Evolutionary conservation across 1,139 yeast genomes (phyloP).

Genomic region (Kodamaea anthophila): DNA sequence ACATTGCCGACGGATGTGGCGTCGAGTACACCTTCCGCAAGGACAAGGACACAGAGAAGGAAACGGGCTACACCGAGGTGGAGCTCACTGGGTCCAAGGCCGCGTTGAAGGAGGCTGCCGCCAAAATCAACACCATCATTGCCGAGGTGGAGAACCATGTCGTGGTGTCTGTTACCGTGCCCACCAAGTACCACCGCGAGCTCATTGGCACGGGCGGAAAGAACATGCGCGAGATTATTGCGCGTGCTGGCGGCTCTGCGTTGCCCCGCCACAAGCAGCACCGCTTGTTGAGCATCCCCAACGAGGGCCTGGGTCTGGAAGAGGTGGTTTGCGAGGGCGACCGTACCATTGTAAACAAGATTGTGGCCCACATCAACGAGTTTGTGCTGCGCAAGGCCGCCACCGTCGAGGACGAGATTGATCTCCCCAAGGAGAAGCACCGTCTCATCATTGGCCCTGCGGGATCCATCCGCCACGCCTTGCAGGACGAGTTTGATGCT

Average conservation of each 20-base stretch:
- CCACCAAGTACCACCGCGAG: conserved; percentile 71
- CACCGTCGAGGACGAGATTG: conserved; percentile 49
- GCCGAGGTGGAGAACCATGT: conserved; percentile 62
- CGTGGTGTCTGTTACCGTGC: conserved; percentile 59
- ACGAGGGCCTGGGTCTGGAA: conserved; percentile 57
- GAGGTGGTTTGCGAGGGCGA: conserved; percentile 71
- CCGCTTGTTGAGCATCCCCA: conserved; percentile 70
- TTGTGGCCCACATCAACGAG: conserved; percentile 57
- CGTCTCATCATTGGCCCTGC: conserved; percentile 76
- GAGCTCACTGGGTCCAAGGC: conserved; percentile 75
- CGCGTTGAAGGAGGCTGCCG: conserved; percentile 71
- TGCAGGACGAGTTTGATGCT: conserved; percentile 68
- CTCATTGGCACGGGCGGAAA: conserved; percentile 82
- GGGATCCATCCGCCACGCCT: conserved; percentile 66
- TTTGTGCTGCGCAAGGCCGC: conserved; percentile 65
- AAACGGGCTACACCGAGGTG: conserved; percentile 47
- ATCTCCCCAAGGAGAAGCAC: conserved; percentile 70
- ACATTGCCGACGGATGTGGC: conserved; percentile 75
- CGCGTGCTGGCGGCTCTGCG: conserved; percentile 73
- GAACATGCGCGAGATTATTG: conserved; percentile 65
- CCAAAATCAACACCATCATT: conserved; percentile 57
- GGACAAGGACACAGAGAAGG: conserved; percentile 39
- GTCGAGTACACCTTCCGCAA: conserved; percentile 64
- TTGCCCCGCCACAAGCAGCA: conserved; percentile 40
- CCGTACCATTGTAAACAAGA: conserved; percentile 62